These are phyloP conservation scores for Coleophoma cylindrospora DNA, from an alignment of 2,329 filamentous ascomycete genomes.

Conservation along the genomic window DNA sequence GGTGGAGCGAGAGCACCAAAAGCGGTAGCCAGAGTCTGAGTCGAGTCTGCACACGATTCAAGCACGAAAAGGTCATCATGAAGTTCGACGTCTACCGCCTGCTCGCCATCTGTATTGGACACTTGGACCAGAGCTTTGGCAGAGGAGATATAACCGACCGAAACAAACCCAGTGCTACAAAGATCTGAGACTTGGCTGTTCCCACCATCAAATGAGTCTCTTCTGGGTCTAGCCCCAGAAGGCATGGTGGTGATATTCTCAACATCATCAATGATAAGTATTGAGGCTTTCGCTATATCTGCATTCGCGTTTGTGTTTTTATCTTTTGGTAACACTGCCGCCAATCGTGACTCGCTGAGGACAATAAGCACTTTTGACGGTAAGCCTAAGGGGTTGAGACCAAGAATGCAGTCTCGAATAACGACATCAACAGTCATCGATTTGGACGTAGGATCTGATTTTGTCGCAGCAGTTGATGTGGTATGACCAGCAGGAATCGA, in stretches of 20 bases:
- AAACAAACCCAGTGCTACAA: slow-evolving; percentile 70
- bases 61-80: slow-evolving; percentile 82
- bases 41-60: slow-evolving; percentile 95
- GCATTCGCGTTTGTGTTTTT: slow-evolving; percentile 58
- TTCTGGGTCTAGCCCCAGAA: slow-evolving; percentile 8
- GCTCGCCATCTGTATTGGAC: slow-evolving; percentile 48
- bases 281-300: slow-evolving; percentile 72
- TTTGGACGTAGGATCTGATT: slow-evolving; percentile 32
- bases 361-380: slow-evolving; percentile 74
- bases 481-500: slow-evolving; percentile 17
- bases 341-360: slow-evolving; percentile 70
- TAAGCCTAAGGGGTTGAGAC: slow-evolving; percentile 74
- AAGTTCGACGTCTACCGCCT: slow-evolving; percentile 73
- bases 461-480: neutral
- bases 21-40: slow-evolving; percentile 79
- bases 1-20: slow-evolving; percentile 79
- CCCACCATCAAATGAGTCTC: slow-evolving; percentile 26
- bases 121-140: slow-evolving; percentile 66
- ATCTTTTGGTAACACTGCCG: slow-evolving; percentile 61
- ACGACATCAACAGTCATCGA: slow-evolving; percentile 68
- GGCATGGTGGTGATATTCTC: slow-evolving; percentile 32
- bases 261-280: slow-evolving; percentile 78
- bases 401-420: slow-evolving; percentile 75
- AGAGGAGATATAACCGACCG: slow-evolving; percentile 81
- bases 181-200: slow-evolving; percentile 47